Evolutionary conservation across 805 yeast species (phyloP).

Genomic region (Metschnikowia anglica): DNA sequence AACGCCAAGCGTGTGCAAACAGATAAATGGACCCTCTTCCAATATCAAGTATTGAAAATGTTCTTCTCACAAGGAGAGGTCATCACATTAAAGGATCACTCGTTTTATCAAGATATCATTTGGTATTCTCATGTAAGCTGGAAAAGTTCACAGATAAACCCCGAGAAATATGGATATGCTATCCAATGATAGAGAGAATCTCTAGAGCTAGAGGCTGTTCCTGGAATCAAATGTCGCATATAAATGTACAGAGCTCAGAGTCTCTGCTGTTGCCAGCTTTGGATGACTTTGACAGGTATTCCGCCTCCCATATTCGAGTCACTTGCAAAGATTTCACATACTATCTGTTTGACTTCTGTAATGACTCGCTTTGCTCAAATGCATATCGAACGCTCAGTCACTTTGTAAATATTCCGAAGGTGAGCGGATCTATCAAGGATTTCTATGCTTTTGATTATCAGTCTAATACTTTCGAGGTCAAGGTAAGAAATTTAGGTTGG

Average conservation of each 20-base stretch:
- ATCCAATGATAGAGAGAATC: conserved; percentile 73
- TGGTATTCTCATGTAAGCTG: conserved; percentile 36
- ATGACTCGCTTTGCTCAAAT: conserved; percentile 59
- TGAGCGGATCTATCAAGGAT: conserved; percentile 38
- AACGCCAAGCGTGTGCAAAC: background rate
- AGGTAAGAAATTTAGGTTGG: conserved; percentile 63
- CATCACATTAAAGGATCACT: conserved; percentile 37
- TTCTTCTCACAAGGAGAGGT: conserved; percentile 40
- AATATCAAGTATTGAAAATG: conserved; percentile 37
- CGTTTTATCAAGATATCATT: conserved; percentile 36
- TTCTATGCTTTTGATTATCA: conserved; percentile 81
- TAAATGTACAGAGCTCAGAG: background rate
- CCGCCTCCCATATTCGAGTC: conserved; percentile 59
- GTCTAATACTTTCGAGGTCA: conserved; percentile 69
- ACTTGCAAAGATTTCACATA: conserved; percentile 84
- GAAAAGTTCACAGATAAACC: conserved; percentile 19
- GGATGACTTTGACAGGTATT: conserved; percentile 34
- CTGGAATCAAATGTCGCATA: conserved; percentile 19
- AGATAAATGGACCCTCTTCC: conserved; percentile 29
- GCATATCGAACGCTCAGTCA: conserved; percentile 71
- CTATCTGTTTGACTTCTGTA: conserved; percentile 70
- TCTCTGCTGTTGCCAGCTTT: background rate
- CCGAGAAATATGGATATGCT: conserved; percentile 87
- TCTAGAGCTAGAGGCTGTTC: conserved; percentile 58
- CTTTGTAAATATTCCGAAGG: conserved; percentile 56